Conservation (phyloP, 306 rosid genomes). For the Begonia masoniana region DNA sequence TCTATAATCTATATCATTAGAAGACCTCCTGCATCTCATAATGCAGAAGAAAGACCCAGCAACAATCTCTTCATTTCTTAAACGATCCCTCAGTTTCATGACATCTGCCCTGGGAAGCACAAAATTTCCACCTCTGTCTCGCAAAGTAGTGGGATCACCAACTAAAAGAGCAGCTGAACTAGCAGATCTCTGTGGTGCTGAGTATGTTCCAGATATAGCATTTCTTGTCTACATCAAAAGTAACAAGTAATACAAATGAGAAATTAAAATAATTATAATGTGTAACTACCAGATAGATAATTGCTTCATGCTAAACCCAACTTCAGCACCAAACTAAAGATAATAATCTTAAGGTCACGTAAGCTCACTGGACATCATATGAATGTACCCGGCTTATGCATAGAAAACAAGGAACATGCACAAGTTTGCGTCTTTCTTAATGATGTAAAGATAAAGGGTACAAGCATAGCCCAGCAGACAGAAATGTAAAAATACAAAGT, state of each 20-base stretch:
- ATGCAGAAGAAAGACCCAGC: conserved; percentile 79
- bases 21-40: conserved; percentile 44
- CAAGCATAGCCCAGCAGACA: too few relatives aligned
- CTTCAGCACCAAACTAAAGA: too few relatives aligned
- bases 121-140: conserved; percentile 95
- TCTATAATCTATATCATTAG: conserved; percentile 65
- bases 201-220: conserved; percentile 97
- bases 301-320: background rate
- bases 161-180: conserved; percentile 98
- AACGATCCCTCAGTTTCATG: conserved; percentile 94
- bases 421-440: too few relatives aligned
- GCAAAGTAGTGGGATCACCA: conserved; percentile 79
- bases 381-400: too few relatives aligned
- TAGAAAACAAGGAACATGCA: too few relatives aligned
- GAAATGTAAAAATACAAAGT: too few relatives aligned
- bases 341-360: too few relatives aligned
- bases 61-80: conserved; percentile 92
- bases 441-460: too few relatives aligned
- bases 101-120: conserved; percentile 99
- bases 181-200: conserved; percentile 98
- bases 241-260: conserved; percentile 1
- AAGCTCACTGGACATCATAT: too few relatives aligned
- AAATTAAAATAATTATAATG: background rate
- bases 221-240: conserved; percentile 70
- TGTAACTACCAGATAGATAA: background rate